Evolutionary conservation across 768 basidiomycete species (phyloP), one percentile per base, ranked within the genome.

Genomic region (Macrolepiota fuliginosa): DNA sequence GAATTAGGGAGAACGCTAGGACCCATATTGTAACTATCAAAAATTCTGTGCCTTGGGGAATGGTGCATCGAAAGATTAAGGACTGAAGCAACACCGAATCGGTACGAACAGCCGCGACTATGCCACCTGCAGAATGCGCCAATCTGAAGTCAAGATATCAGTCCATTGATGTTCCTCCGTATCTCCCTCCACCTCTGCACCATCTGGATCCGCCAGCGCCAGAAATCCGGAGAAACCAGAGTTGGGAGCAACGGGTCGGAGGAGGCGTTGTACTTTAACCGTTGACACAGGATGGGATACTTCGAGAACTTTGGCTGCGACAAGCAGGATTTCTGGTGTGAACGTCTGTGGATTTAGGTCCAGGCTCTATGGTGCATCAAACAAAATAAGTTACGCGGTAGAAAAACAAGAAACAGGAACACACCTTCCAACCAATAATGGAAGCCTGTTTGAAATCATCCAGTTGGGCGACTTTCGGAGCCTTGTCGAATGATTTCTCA

Each of bases 311-410:
- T 70, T 71, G 0, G 75, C 85, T 2, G 85, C 63, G n/a, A 73
- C 76, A 19, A 88, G 67, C 59, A 89, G 66, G 12, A 80, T 69
- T 63, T 88, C 89, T 0, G 89, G 89, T 4, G 86, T 81, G 55
- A 79, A 80, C 3, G 87, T 89, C 4, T 67, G 68, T 0, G 83
- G 83, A 64, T 88, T 82, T 54, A 91, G 79, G 0, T 77, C 84
- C 2, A 91, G 79, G 4, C 71, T 81, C 89, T 90, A 65, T 29
- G 32, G 39, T 22, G 24, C 19, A 13, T 32, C 0, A 4, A 22
- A 58, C 24, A 36, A 27, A n/a, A 29, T 35, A 19, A 45, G 3
- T n/a, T 6, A 47, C 13, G n/a, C 37, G 11, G 39, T 9, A 4
- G 2, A 45, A 27, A 25, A 19, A 24, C 54, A 51, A 13, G 29